These are phyloP conservation scores for Aureobasidium zeae DNA, from an alignment of 2,329 filamentous ascomycete genomes.

Conservation along the genomic window DNA sequence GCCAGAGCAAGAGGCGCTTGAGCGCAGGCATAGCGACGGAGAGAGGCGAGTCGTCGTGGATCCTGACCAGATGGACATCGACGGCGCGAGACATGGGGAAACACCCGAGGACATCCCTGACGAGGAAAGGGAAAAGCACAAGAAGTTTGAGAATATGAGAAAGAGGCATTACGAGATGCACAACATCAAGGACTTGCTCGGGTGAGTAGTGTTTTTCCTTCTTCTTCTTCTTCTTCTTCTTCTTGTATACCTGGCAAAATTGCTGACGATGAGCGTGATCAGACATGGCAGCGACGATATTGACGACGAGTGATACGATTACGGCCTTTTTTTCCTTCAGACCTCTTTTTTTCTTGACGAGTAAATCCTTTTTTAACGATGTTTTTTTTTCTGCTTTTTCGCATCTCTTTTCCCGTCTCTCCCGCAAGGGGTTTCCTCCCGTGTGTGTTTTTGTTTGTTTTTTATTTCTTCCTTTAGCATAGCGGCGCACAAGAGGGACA, in stretches of 20 bases:
- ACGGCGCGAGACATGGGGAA: constrained; percentile 48
- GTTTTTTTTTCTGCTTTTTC: too few relatives aligned
- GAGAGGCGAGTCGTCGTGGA: constrained; percentile 73
- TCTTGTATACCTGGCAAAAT: not conserved
- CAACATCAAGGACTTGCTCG: constrained; percentile 79
- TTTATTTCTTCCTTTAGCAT: constrained; percentile 12
- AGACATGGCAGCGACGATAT: constrained; percentile 35
- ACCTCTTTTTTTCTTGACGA: too few relatives aligned
- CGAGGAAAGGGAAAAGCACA: constrained; percentile 85
- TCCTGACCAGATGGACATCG: constrained; percentile 31
- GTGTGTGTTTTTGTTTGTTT: too few relatives aligned
- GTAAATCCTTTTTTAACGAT: too few relatives aligned
- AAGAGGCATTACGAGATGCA: constrained; percentile 99
- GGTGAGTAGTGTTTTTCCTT: constrained; percentile 41
- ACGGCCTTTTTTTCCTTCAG: too few relatives aligned
- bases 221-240: not conserved
- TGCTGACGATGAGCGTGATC: not conserved
- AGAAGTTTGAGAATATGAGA: constrained; percentile 78
- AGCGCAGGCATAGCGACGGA: constrained; percentile 32
- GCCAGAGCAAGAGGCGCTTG: constrained; percentile 53
- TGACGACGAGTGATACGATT: constrained; percentile 28
- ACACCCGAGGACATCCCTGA: constrained; percentile 44
- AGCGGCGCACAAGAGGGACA: too few relatives aligned
- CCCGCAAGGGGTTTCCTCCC: too few relatives aligned
- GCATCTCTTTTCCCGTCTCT: too few relatives aligned